Conservation (phyloP, 805 yeast species). For the Candida methanosorbosa region DNA sequence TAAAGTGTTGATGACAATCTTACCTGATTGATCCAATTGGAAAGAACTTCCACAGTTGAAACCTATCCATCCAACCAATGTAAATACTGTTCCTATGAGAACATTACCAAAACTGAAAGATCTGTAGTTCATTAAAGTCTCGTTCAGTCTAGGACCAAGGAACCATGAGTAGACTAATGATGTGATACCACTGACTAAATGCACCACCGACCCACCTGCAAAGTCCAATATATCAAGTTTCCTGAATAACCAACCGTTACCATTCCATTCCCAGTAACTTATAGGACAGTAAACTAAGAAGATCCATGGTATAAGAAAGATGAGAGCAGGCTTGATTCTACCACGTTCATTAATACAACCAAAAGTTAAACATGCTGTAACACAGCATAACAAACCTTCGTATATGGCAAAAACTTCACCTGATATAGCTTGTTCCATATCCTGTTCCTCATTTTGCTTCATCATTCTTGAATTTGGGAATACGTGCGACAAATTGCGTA, state of each 20-base stretch:
- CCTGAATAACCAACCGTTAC: slow-evolving; percentile 75
- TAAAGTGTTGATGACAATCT: slow-evolving; percentile 78
- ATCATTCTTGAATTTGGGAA: slow-evolving; percentile 25
- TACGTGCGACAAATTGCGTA: slow-evolving; percentile 38
- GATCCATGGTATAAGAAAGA: slow-evolving; percentile 75
- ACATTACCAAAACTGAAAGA: slow-evolving; percentile 84
- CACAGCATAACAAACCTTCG: slow-evolving; percentile 79
- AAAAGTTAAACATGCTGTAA: slow-evolving; percentile 73
- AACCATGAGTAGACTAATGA: slow-evolving; percentile 73
- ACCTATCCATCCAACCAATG: slow-evolving; percentile 88
- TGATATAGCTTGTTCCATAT: no score
- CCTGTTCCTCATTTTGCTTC: slow-evolving; percentile 4
- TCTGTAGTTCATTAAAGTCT: slow-evolving; percentile 61
- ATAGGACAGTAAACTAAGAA: slow-evolving; percentile 83
- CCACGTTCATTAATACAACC: slow-evolving; percentile 91
- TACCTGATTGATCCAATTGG: slow-evolving; percentile 64
- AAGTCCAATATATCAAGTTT: slow-evolving; percentile 80
- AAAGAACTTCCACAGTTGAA: slow-evolving; percentile 85
- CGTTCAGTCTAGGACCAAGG: slow-evolving; percentile 62
- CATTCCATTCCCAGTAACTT: slow-evolving; percentile 87
- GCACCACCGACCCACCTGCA: slow-evolving; percentile 95
- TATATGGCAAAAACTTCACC: slow-evolving; percentile 68
- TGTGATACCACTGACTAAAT: slow-evolving; percentile 78
- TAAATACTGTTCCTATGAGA: slow-evolving; percentile 70
- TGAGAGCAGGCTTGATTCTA: slow-evolving; percentile 67